Percentiles rank a stretch among this genome's conserved stretches.
phyloP scores from a whole-genome alignment of 164 flowering plant species.

The Taxillus chinensis region DNA sequence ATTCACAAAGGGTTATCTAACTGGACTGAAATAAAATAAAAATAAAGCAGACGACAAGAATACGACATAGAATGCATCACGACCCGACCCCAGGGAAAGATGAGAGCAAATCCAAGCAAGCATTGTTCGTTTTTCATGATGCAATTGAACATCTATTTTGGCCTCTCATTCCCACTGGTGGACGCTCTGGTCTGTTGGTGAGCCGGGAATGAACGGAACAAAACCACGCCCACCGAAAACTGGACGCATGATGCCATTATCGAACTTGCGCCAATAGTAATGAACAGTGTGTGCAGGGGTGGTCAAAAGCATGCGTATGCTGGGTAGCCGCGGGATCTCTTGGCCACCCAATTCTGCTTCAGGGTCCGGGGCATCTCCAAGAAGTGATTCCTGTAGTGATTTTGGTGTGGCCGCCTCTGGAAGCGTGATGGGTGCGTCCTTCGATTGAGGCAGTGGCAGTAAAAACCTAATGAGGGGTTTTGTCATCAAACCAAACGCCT shows the following conservation, averaged over 20 bases:
- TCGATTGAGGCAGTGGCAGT: constrained; percentile 41
- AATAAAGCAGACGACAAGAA: too few relatives aligned
- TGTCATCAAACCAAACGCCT: constrained; percentile 76
- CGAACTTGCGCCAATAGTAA: constrained; percentile 46
- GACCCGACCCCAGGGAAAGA: too few relatives aligned
- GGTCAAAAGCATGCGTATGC: constrained; percentile 34
- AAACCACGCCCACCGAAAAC: constrained; percentile 55
- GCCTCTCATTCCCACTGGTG: background rate
- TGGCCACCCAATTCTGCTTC: constrained; percentile 24
- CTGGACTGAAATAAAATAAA: too few relatives aligned
- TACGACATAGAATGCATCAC: too few relatives aligned
- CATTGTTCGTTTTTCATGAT: too few relatives aligned
- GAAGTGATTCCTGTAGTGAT: constrained; percentile 53
- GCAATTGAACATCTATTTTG: background rate
- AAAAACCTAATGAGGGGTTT: constrained; percentile 68
- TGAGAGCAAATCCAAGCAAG: too few relatives aligned
- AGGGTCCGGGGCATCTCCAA: constrained; percentile 37
- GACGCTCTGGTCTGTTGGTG: constrained; percentile 4
- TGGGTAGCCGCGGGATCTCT: constrained; percentile 30
- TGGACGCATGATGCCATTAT: constrained; percentile 45
- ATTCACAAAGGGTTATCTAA: too few relatives aligned
- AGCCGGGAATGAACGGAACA: constrained; percentile 19
- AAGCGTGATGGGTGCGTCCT: constrained; percentile 26
- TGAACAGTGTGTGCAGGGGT: constrained; percentile 47
- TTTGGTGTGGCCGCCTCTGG: constrained; percentile 60